Evolutionary conservation across 495 filamentous ascomycete genomes (phyloP).

Genomic region (Aspergillus diversus): DNA sequence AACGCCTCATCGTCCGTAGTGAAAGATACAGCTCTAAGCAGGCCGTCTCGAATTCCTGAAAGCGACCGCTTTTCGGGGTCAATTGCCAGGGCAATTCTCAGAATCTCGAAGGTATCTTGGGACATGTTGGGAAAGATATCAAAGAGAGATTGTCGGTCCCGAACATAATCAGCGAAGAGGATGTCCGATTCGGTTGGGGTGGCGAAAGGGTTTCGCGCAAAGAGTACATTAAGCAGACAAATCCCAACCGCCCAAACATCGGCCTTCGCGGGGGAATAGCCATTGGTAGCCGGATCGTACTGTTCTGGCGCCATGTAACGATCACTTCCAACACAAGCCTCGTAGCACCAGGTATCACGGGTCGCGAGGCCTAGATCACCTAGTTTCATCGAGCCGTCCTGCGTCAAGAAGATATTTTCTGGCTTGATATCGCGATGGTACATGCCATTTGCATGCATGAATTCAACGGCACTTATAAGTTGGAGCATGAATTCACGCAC

Average conservation of each 20-base stretch:
- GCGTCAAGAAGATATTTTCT: slow-evolving; percentile 95
- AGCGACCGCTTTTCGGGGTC: slow-evolving; percentile 90
- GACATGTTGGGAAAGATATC: slow-evolving; percentile 99
- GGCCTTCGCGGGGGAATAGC: slow-evolving; percentile 91
- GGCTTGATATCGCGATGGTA: slow-evolving; percentile 99
- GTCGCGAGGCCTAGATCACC: slow-evolving; percentile 96
- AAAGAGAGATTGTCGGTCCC: slow-evolving; percentile 92
- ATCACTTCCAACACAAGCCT: slow-evolving; percentile 92
- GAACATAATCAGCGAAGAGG: slow-evolving; percentile 87
- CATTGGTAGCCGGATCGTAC: slow-evolving; percentile 80
- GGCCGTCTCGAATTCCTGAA: slow-evolving; percentile 70
- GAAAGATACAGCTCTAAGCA: slow-evolving; percentile 82
- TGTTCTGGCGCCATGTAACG: slow-evolving; percentile 99
- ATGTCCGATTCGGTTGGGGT: slow-evolving; percentile 84
- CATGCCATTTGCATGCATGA: slow-evolving; percentile 86
- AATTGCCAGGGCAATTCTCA: slow-evolving; percentile 82
- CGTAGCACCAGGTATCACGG: slow-evolving; percentile 80
- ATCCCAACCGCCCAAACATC: slow-evolving; percentile 97
- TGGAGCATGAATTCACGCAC: slow-evolving; percentile 97
- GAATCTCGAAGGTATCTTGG: slow-evolving; percentile 92
- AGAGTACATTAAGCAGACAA: slow-evolving; percentile 93
- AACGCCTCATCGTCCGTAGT: slow-evolving; percentile 89
- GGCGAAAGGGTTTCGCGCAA: slow-evolving; percentile 92
- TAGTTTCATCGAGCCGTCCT: slow-evolving; percentile 88
- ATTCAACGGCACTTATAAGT: slow-evolving; percentile 84